Conservation (phyloP, 176 grass and related monocot species). For the Rhynchospora breviuscula region DNA sequence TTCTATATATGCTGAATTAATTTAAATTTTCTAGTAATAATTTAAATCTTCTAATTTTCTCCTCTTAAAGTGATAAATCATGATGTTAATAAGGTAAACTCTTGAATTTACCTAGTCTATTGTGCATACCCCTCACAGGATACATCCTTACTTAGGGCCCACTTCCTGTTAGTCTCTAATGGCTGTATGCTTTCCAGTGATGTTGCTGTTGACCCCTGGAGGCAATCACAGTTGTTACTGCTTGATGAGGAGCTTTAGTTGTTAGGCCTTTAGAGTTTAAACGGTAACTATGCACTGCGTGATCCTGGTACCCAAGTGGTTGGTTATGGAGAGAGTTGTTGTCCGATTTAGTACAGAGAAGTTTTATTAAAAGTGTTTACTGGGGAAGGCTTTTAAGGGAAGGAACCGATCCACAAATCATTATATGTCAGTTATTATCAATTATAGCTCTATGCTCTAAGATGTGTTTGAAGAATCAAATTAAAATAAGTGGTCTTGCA, state of each 20-base stretch:
- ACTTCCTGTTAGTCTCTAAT: too few species aligned
- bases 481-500: not conserved
- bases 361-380: not conserved
- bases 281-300: too few species aligned
- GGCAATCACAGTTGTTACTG: too few species aligned
- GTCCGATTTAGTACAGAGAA: not conserved
- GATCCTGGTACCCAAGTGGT: too few species aligned
- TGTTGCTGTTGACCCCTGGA: too few species aligned
- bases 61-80: not conserved
- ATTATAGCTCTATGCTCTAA: not conserved
- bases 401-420: not conserved
- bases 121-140: too few species aligned
- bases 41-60: not conserved
- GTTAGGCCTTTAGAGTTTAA: too few species aligned
- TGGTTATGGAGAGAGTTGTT: not conserved
- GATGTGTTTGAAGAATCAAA: not conserved
- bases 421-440: not conserved
- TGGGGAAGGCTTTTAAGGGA: not conserved
- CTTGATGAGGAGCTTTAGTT: too few species aligned
- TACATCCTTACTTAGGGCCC: too few species aligned
- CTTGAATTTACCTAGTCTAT: not conserved
- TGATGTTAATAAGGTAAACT: too few species aligned
- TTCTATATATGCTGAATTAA: not conserved
- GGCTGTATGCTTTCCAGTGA: too few species aligned
- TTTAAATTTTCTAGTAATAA: not conserved